A percentile compares a stretch with the other conserved stretches of the same genome.
Evolutionary conservation across 2,329 filamentous ascomycete genomes (phyloP).

Genomic region (Neospermospora avenae): DNA sequence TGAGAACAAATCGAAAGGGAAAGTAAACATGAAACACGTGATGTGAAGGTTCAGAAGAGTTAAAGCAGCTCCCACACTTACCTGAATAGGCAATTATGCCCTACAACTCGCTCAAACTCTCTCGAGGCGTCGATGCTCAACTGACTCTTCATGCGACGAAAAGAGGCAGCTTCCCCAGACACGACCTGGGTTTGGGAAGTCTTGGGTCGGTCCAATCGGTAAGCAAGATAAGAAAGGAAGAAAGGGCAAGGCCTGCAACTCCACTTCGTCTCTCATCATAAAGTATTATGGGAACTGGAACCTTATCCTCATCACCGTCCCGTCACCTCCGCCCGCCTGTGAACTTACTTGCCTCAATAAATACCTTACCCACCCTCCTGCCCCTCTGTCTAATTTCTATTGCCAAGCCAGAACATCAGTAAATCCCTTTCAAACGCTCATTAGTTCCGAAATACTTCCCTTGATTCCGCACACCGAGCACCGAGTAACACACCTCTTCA

Average conservation of each 20-base stretch:
- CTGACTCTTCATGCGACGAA: not conserved
- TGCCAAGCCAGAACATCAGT: conserved; percentile 9
- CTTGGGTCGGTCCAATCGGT: not conserved
- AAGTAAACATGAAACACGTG: not conserved
- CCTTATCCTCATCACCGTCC: conserved; percentile 15
- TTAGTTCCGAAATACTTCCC: not conserved
- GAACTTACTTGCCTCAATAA: conserved; percentile 4
- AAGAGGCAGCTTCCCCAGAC: not conserved
- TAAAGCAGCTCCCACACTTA: not conserved
- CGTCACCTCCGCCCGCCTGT: not conserved
- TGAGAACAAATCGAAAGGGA: not conserved
- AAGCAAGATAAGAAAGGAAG: not conserved
- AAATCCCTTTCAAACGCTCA: not conserved
- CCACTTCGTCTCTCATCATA: conserved; percentile 10
- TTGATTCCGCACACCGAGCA: not conserved
- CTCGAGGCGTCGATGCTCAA: not conserved
- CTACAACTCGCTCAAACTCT: conserved; percentile 2
- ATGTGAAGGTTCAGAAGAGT: not conserved
- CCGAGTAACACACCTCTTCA: not conserved
- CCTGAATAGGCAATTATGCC: not conserved
- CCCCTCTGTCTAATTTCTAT: not conserved
- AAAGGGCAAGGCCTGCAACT: not conserved
- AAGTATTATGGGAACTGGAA: no score
- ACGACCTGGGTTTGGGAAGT: not conserved
- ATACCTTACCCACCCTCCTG: not conserved